These are phyloP conservation scores for Flaveria brownii DNA, from an alignment of 129 eudicot species.

Conservation along the genomic window DNA sequence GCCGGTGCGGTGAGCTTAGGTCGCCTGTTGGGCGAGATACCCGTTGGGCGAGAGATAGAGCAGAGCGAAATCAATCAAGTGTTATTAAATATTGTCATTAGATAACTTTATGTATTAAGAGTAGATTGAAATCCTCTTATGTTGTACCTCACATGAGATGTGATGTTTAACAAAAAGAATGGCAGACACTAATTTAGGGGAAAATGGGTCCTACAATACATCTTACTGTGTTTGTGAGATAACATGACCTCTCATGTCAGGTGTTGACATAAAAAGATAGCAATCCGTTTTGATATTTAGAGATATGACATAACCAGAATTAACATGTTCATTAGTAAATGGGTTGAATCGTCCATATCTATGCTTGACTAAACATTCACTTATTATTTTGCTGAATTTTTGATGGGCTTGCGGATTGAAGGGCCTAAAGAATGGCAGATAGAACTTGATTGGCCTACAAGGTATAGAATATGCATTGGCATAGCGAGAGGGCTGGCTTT, in stretches of 20 bases:
- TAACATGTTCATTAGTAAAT: background rate
- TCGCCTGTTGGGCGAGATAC: too few species aligned
- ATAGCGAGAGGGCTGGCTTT: too few species aligned
- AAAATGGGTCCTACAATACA: background rate
- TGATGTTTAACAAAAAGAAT: background rate
- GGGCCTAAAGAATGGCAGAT: background rate
- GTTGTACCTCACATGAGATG: background rate
- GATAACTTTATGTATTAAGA: background rate
- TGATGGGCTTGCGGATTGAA: slow-evolving; percentile 28
- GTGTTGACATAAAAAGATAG: background rate
- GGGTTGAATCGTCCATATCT: background rate
- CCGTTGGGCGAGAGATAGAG: too few species aligned
- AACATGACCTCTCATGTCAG: background rate
- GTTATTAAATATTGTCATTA: background rate
- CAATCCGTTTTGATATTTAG: background rate
- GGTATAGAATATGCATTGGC: too few species aligned
- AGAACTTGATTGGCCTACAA: too few species aligned
- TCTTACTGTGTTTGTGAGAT: background rate
- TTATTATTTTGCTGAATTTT: slow-evolving; percentile 18
- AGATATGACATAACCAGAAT: background rate
- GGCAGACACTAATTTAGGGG: background rate
- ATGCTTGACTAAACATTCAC: background rate
- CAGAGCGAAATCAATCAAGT: background rate
- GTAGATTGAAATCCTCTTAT: background rate
- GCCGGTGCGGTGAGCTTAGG: too few species aligned